Base-by-base conservation (phyloP, 2,329 filamentous ascomycete species). In the Leptographium radiaticola region DNA sequence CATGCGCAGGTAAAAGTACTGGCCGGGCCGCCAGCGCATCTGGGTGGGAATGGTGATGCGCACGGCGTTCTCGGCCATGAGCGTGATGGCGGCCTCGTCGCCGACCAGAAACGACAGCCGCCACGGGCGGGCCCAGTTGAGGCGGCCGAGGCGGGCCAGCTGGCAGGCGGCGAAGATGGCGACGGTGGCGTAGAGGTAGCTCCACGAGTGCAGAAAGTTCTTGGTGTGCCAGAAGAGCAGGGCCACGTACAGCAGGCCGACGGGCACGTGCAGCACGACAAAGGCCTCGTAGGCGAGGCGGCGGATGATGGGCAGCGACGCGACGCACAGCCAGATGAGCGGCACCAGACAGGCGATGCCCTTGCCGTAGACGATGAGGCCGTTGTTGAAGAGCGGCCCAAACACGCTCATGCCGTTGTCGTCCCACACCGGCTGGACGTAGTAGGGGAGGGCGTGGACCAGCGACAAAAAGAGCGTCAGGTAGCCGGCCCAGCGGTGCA, bases 221-320 rank as follows among this genome's bases (percentile, higher is more conserved):
- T 90, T 86, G 62, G 87, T 93, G 67, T 97, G 91, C 91, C 91
- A 97, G 70, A 97, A 95, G 33, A 97, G 75, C 65, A 95, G 78
- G 1, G 77, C 90, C 8, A 96, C 72, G 63, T 93, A 95, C 15
- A 87, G 72, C 42, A 90, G 78, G 0, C 88, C 84, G 11, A 89
- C 84, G 0, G 91, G 89, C 0, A 90, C 80, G 64, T 97, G 91
- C 4, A 95, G 71, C 34, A 84, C 68, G 18, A 91, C 81, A 63
- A 97, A 97, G 1, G 89, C 68, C 66, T 97, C 91, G 67, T 95
- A 97, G 60, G 87, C 84, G 59, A 81, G 74, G 57, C 84, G 76
- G 58, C 91, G 80, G 20, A 96, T 71, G 51, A 87, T 76, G 1
- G 89, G 87, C 2, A 96, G 74, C 1, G 91, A 96, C 44, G 87